Conservation (phyloP, 139 green algal genomes). For the Chlorella ohadii region DNA sequence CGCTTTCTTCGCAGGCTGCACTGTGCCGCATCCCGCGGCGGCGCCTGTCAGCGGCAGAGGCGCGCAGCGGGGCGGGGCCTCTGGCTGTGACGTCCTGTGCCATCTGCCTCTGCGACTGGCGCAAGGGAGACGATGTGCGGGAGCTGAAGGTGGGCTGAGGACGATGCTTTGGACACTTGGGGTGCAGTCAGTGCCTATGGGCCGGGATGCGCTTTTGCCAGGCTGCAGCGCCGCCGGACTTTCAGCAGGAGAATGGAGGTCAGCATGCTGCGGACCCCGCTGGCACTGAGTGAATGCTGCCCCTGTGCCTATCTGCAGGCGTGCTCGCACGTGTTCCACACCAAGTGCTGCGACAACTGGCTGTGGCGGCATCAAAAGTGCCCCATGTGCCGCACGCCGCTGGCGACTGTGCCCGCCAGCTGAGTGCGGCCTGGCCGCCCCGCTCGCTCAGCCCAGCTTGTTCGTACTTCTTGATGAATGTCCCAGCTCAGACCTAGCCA, state of each 20-base stretch:
- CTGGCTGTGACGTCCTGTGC: constrained; percentile 11
- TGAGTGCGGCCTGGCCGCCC: no score
- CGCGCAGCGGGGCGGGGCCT: not conserved
- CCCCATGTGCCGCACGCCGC: constrained; percentile 24
- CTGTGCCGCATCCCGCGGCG: constrained; percentile 26
- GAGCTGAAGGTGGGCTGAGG: not conserved
- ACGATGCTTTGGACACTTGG: no score
- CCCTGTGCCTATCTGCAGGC: no score
- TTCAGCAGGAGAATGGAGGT: no score
- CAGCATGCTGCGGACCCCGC: no score
- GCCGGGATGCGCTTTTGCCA: no score
- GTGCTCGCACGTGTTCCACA: constrained; percentile 30
- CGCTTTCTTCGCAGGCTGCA: not conserved
- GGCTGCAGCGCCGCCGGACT: no score
- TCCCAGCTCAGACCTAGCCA: not conserved
- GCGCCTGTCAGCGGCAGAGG: not conserved
- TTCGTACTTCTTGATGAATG: not conserved
- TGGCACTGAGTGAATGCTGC: no score
- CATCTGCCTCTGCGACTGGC: constrained; percentile 32
- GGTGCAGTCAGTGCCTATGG: no score
- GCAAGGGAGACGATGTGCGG: constrained; percentile 9
- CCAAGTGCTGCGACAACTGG: constrained; percentile 19
- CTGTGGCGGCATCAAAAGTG: constrained; percentile 30
- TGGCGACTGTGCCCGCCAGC: not conserved
- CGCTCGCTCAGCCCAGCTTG: not conserved